Conservation (phyloP, 495 filamentous ascomycete genomes). For the Cairneyella variabilis region DNA sequence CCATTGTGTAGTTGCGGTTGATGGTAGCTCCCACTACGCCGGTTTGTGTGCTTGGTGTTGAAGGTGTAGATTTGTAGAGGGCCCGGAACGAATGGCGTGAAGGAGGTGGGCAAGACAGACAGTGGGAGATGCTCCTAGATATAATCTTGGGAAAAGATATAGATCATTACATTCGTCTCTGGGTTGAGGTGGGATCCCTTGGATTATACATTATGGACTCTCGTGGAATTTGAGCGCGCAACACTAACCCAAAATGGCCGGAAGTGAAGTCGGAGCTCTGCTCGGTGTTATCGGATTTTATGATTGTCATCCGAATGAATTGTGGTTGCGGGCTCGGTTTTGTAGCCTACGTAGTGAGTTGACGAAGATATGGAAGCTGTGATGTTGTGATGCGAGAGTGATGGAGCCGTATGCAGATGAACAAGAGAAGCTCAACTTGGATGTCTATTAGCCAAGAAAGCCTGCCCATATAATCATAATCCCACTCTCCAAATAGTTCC, state of each 20-base stretch:
- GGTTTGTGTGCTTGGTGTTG: too few relatives aligned
- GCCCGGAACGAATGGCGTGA: too few relatives aligned
- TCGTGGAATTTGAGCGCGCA: background rate
- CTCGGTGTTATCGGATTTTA: too few relatives aligned
- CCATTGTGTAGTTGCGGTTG: too few relatives aligned
- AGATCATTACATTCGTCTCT: background rate
- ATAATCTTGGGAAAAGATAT: background rate
- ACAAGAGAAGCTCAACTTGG: background rate
- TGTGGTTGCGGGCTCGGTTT: too few relatives aligned
- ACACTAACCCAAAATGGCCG: background rate
- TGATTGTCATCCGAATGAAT: too few relatives aligned
- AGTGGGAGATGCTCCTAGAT: background rate
- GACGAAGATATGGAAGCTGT: too few relatives aligned
- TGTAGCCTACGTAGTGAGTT: too few relatives aligned
- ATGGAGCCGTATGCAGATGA: background rate
- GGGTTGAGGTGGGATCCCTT: too few relatives aligned
- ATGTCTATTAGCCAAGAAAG: background rate
- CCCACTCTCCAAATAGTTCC: conserved; percentile 5
- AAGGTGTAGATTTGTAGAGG: too few relatives aligned
- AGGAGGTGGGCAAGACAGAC: background rate
- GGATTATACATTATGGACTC: background rate
- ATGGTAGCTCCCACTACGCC: too few relatives aligned
- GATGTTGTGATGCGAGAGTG: background rate
- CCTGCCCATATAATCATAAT: conserved; percentile 13
- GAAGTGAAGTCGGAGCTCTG: too few relatives aligned